These are phyloP conservation scores for Wickerhamiella vanderwaltii DNA, from an alignment of 805 yeast species.

Conservation along the genomic window DNA sequence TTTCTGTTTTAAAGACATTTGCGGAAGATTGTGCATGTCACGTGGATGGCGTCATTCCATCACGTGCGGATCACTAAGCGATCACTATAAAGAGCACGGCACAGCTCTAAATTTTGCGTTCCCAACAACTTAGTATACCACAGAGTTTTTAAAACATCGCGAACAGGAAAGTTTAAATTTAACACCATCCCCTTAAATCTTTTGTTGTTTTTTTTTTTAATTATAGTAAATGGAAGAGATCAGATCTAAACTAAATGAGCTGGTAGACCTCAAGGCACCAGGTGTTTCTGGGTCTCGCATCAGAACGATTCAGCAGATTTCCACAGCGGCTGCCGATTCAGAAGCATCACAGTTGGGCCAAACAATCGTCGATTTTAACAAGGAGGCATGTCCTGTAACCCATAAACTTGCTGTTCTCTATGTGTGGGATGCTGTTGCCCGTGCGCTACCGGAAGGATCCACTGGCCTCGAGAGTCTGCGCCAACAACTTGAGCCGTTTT, in stretches of 20 bases:
- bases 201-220: too few species aligned
- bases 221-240: slow-evolving; percentile 11
- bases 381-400: slow-evolving; percentile 49
- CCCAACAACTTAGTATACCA: too few species aligned
- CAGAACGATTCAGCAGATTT: slow-evolving; percentile 56
- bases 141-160: too few species aligned
- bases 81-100: too few species aligned
- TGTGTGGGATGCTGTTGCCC: slow-evolving; percentile 82
- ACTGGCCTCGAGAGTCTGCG: slow-evolving; percentile 23
- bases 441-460: slow-evolving; percentile 65
- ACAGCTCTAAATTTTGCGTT: too few species aligned
- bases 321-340: slow-evolving; percentile 57
- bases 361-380: slow-evolving; percentile 52
- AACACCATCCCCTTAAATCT: too few species aligned
- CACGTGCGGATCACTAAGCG: too few species aligned
- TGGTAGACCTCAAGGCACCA: slow-evolving; percentile 38
- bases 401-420: slow-evolving; percentile 87
- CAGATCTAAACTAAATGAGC: slow-evolving; percentile 19
- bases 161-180: too few species aligned
- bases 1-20: too few species aligned
- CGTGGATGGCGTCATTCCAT: too few species aligned
- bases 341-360: slow-evolving; percentile 31
- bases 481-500: slow-evolving; percentile 30
- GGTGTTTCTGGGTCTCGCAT: slow-evolving; percentile 96
- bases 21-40: too few species aligned